These are phyloP conservation scores for Malbranchea zuffiana DNA, from an alignment of 2,329 filamentous ascomycete species.

Conservation along the genomic window DNA sequence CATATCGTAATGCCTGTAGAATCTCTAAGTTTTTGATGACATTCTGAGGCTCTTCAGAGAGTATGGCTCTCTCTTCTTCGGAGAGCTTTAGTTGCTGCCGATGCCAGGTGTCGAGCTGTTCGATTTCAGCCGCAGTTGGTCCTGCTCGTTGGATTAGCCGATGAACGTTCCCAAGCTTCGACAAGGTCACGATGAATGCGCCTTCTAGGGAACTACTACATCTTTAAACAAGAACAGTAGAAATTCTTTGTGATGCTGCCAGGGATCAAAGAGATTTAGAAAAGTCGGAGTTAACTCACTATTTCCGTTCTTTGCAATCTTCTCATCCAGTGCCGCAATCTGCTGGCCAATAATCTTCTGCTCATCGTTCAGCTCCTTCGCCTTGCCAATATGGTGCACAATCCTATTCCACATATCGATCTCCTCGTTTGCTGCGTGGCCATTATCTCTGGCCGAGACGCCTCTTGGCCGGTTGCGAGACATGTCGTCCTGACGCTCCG, in stretches of 20 bases:
- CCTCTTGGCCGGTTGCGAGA: conserved; percentile 34
- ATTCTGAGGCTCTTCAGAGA: conserved; percentile 40
- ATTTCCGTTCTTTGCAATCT: conserved; percentile 33
- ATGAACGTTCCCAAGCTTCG: too few relatives aligned
- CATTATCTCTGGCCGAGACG: conserved; percentile 32
- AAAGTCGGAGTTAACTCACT: conserved; percentile 25
- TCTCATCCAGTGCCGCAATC: conserved; percentile 34
- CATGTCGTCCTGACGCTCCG: conserved; percentile 20
- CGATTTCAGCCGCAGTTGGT: conserved; percentile 31
- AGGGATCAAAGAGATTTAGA: conserved; percentile 1
- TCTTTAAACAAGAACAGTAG: conserved; percentile 19
- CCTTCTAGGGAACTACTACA: conserved; percentile 9
- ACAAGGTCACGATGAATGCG: too few relatives aligned
- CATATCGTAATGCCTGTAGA: conserved; percentile 38
- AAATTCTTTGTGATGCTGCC: not conserved
- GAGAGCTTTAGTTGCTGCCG: conserved; percentile 38
- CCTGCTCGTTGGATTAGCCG: conserved; percentile 16
- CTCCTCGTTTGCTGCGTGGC: conserved; percentile 35
- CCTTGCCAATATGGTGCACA: conserved; percentile 32
- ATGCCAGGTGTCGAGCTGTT: conserved; percentile 36
- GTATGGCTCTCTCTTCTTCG: conserved; percentile 39
- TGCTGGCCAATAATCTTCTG: conserved; percentile 31
- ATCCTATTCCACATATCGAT: conserved; percentile 38
- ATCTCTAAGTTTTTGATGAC: conserved; percentile 42
- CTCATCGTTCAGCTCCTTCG: conserved; percentile 36